Evolutionary conservation across 2,329 filamentous ascomycete species (phyloP).

Genomic region (Curvularia lunata): DNA sequence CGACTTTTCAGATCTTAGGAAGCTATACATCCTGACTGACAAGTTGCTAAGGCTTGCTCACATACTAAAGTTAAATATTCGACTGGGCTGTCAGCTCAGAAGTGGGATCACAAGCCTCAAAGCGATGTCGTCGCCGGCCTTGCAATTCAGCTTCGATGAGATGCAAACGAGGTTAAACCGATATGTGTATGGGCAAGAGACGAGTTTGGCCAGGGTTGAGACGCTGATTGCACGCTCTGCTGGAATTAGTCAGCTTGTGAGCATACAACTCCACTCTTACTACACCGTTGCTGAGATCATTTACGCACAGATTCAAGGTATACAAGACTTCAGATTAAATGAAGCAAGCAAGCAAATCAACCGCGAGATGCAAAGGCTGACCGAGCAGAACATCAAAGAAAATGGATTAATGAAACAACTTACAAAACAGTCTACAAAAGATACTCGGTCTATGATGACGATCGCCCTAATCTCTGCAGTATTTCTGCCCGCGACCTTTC

Average conservation of each 20-base stretch:
- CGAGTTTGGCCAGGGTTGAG: conserved; percentile 9
- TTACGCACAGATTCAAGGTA: conserved; percentile 15
- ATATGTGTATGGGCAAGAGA: conserved; percentile 15
- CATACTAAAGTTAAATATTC: conserved; percentile 16
- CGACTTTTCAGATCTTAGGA: conserved; percentile 20
- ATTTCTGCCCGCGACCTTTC: conserved; percentile 21
- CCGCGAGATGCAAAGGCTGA: conserved; percentile 16
- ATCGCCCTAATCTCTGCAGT: conserved; percentile 21
- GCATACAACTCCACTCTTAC: not conserved
- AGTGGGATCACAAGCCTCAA: conserved; percentile 1
- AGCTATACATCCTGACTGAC: conserved; percentile 18
- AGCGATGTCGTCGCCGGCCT: not conserved
- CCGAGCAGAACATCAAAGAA: conserved; percentile 19
- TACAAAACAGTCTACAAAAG: conserved; percentile 13
- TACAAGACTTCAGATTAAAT: conserved; percentile 15
- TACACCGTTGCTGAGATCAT: not conserved
- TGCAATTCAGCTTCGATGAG: not conserved
- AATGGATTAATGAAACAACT: conserved; percentile 18
- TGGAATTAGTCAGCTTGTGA: conserved; percentile 16
- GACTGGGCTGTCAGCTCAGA: conserved; percentile 11
- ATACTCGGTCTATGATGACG: conserved; percentile 21
- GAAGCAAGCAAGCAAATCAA: conserved; percentile 17
- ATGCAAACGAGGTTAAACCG: conserved; percentile 8
- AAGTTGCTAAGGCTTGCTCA: conserved; percentile 14
- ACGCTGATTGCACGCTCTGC: conserved; percentile 13